Base-by-base conservation (phyloP, 495 filamentous ascomycete genomes). In the Penicillium arizonense region DNA sequence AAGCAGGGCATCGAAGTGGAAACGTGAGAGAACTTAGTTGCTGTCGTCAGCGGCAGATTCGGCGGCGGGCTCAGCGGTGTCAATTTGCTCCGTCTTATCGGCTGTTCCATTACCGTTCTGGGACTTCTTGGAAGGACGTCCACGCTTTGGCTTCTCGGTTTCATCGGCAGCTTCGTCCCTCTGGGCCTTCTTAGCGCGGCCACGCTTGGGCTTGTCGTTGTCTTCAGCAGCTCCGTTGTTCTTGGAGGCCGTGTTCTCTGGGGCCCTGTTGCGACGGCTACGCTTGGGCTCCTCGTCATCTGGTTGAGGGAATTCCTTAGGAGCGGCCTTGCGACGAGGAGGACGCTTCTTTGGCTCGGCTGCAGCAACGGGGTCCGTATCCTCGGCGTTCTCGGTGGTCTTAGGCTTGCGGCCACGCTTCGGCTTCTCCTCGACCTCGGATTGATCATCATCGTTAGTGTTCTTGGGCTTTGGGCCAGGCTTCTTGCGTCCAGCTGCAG, bases 391-490 rank as follows among this genome's bases (percentile, higher is more conserved):
- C 3, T 34, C n/a, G 16, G 16, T 1, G n/a, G 32, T 10, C 28
- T 30, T 30, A 10, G 38, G 1, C 28, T 41, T 39, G 35, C 28
- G 43, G 24, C 28, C 24, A 35, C 41, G 62, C 64, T 13, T 64
- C 46, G 23, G 56, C 62, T 21, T 50, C 51, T 33, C 35, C 61
- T 50, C 44, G 32, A 1, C 33, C 3, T 47, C 44, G 6, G 11
- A 33, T 12, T 4, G 12, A 23, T 30, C 28, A 10, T 30, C 28
- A 9, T 20, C 13, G 8, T 35, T 12, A 2, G 33, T 20, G 6
- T 77, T 74, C 68, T 77, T 81, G 43, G 55, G 7, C 33, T 57
- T 52, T 39, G 42, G 9, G 12, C 20, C 39, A 26, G 28, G 28
- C 28, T 30, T 30, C 28, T 30, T 30, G 28, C 28, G 28, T 9